Conservation (phyloP, 2,329 filamentous ascomycete genomes). For the Colletotrichum tanaceti region DNA sequence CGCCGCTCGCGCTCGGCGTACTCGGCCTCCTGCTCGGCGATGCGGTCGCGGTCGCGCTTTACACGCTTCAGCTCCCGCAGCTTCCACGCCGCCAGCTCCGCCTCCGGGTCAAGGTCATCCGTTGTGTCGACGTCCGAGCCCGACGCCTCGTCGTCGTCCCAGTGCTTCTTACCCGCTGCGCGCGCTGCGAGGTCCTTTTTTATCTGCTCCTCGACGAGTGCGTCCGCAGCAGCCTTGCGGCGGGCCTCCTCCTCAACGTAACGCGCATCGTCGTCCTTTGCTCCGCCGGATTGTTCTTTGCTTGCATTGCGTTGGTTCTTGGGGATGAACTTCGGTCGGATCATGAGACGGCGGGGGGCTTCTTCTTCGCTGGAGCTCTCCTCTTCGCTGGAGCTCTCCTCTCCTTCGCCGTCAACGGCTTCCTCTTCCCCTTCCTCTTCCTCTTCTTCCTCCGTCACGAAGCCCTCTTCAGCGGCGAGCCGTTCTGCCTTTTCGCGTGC, state of each 20-base stretch:
- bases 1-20: constrained; percentile 89
- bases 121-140: constrained; percentile 87
- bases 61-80: constrained; percentile 90
- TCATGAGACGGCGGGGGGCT: constrained; percentile 66
- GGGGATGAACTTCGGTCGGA: constrained; percentile 73
- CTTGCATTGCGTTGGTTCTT: constrained; percentile 63
- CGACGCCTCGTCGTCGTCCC: constrained; percentile 76
- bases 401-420: constrained; percentile 51
- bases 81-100: constrained; percentile 93
- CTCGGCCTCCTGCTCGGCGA: constrained; percentile 86
- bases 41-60: constrained; percentile 85
- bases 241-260: constrained; percentile 69
- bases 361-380: constrained; percentile 67
- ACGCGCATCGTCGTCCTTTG: constrained; percentile 51
- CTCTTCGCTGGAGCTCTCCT: constrained; percentile 51
- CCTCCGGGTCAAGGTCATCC: constrained; percentile 86
- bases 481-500: constrained; percentile 63
- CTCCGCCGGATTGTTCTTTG: constrained; percentile 43
- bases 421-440: constrained; percentile 57
- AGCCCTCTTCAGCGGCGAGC: constrained; percentile 69
- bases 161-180: constrained; percentile 82
- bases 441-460: constrained; percentile 68
- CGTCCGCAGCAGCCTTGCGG: constrained; percentile 78
- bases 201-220: constrained; percentile 88
- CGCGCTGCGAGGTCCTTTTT: constrained; percentile 82